Evolutionary conservation across 2,329 filamentous ascomycete genomes (phyloP).

Genomic region (Talaromyces rugulosus): DNA sequence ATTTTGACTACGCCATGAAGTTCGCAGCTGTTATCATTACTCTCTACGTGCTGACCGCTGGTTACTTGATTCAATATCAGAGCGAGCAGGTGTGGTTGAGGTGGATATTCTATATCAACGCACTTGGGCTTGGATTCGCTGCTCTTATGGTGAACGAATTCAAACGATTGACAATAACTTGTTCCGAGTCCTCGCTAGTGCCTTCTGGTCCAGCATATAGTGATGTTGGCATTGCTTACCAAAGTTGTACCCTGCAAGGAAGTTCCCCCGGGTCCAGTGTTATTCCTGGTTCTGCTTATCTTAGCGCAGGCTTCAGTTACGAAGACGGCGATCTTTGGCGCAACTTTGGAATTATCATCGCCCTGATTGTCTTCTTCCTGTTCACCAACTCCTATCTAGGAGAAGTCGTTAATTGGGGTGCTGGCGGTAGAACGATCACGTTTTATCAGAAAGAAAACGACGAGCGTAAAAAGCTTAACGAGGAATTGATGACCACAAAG

Average conservation of each 20-base stretch:
- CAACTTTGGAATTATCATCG: slow-evolving; percentile 39
- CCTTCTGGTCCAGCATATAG: slow-evolving; percentile 62
- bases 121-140: slow-evolving; percentile 69
- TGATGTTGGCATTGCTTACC: slow-evolving; percentile 64
- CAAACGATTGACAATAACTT: slow-evolving; percentile 62
- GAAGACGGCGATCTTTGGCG: slow-evolving; percentile 67
- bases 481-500: slow-evolving; percentile 9
- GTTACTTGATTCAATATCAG: slow-evolving; percentile 78
- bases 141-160: slow-evolving; percentile 88
- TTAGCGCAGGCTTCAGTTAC: slow-evolving; percentile 66
- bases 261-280: slow-evolving; percentile 60
- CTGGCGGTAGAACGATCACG: slow-evolving; percentile 28
- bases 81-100: slow-evolving; percentile 70
- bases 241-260: slow-evolving; percentile 77
- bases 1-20: slow-evolving; percentile 83
- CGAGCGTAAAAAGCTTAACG: slow-evolving; percentile 14
- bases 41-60: slow-evolving; percentile 73
- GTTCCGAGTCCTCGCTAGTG: slow-evolving; percentile 63
- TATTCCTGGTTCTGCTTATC: slow-evolving; percentile 66
- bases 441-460: slow-evolving; percentile 26
- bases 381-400: slow-evolving; percentile 36
- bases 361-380: slow-evolving; percentile 32
- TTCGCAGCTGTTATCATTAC: slow-evolving; percentile 76
- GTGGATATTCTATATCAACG: slow-evolving; percentile 67
- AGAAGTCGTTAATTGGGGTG: slow-evolving; percentile 32